Base-by-base conservation (phyloP, 1,284 basidiomycete genomes). In the Violaceomyces palustris region DNA sequence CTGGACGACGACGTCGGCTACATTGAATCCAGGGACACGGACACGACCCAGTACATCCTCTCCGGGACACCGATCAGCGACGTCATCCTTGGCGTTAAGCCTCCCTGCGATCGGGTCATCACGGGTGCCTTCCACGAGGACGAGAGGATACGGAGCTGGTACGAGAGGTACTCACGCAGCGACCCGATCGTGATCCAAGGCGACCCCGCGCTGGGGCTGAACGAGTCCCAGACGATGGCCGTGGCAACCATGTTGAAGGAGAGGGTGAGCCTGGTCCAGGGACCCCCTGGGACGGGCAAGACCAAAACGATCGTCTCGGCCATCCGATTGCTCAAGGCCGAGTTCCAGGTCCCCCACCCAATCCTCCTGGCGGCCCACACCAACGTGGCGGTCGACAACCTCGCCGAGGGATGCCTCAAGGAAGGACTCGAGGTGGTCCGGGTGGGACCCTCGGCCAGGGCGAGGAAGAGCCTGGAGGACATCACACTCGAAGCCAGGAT, bases 261-360 rank as follows among this genome's bases (percentile, higher is more conserved):
- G 60, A 77, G 82, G 24, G 74, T 89, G 27, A 86, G 85, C 67
- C 77, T 94, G 18, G 82, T 94, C 17, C 91, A 94, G 75, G 91
- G 91, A 12, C 91, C 91, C 18, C 91, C 91, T 6, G 91, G 91
- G n/a, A 96, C 91, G 0, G 89, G 91, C 35, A 96, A 96, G 75
- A 93, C 90, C 1, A 84, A 85, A 64, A 93, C 91, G 0, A 89
- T 96, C 38, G 84, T 92, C 24, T 84, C 91, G 67, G 79, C 87
- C 1, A 79, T 91, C 60, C 82, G 82, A 58, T 74, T 96, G 22
- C 81, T 96, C 56, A 94, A 94, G 78, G 80, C 82, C 28, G 82
- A 90, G 68, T 96, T 91, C 72, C 78, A 85, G 68, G 82, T 92
- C 11, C 82, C 86, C 8, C 82, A 87, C 31, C 89, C 89, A 0